Conservation (phyloP, 2,329 filamentous ascomycete species). For the Coccinonectria pachysandricola region DNA sequence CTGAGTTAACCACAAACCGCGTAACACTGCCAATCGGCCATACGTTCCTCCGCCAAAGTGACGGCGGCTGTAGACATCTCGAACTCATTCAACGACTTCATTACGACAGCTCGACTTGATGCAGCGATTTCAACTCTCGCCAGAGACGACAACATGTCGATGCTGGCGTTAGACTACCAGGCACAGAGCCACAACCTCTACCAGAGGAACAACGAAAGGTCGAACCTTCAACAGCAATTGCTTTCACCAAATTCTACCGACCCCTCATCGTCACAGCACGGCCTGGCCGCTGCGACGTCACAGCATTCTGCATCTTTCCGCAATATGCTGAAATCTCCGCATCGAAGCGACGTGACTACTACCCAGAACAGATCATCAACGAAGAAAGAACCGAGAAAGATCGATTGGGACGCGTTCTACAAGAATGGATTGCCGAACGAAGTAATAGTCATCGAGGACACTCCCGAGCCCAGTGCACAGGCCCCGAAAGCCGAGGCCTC, state of each 20-base stretch:
- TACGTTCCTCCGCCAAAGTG: background rate
- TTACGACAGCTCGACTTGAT: background rate
- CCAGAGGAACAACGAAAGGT: background rate
- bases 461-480: constrained; percentile 46
- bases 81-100: too few relatives aligned
- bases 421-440: constrained; percentile 75
- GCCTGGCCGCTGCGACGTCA: too few relatives aligned
- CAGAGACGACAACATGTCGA: background rate
- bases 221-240: background rate
- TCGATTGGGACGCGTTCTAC: constrained; percentile 74
- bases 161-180: background rate
- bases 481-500: constrained; percentile 29
- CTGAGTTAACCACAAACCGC: constrained; percentile 1
- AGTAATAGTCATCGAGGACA: constrained; percentile 76
- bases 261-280: background rate
- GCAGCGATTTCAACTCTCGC: background rate
- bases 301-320: background rate
- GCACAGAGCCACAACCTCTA: background rate
- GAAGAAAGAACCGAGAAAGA: constrained; percentile 33
- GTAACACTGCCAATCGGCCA: too few relatives aligned
- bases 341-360: background rate
- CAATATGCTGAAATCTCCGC: background rate
- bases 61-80: too few relatives aligned
- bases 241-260: background rate
- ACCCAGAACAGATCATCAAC: background rate